Evolutionary conservation across 1,139 yeast species (phyloP).

Genomic region (Candida sp.): DNA sequence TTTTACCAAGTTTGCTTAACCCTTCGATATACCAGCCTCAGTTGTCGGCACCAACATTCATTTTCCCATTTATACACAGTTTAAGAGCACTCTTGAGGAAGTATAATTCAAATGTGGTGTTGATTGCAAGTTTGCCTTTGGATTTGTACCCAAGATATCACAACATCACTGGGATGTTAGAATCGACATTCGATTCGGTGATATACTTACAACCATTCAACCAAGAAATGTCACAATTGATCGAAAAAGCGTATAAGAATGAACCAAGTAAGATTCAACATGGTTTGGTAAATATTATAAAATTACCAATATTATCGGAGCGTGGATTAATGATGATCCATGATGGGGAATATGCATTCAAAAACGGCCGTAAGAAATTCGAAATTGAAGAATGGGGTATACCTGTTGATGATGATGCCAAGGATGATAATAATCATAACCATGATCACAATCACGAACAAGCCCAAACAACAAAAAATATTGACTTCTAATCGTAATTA

Average conservation of each 20-base stretch:
- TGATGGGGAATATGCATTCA: constrained; percentile 79
- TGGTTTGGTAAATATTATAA: constrained; percentile 76
- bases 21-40: constrained; percentile 71
- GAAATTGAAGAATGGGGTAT: constrained; percentile 93
- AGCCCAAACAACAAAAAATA: constrained; percentile 28
- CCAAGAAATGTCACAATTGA: constrained; percentile 63
- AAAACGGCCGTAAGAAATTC: constrained; percentile 77
- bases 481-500: constrained; percentile 26
- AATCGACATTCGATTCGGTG: constrained; percentile 63
- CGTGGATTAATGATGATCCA: constrained; percentile 78
- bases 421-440: constrained; percentile 21
- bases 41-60: constrained; percentile 43
- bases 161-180: constrained; percentile 51
- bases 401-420: constrained; percentile 80
- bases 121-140: constrained; percentile 55
- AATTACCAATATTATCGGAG: constrained; percentile 70
- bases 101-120: constrained; percentile 42
- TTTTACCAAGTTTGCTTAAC: constrained; percentile 73
- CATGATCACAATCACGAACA: constrained; percentile 11
- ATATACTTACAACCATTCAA: constrained; percentile 81
- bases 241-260: constrained; percentile 65
- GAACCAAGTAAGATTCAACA: constrained; percentile 80
- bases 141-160: constrained; percentile 63
- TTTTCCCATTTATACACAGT: constrained; percentile 62
- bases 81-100: constrained; percentile 54